Evolutionary conservation across 805 yeast species (phyloP), one percentile per base, ranked within the genome.

Genomic region (Naumovozyma dairenensis): DNA sequence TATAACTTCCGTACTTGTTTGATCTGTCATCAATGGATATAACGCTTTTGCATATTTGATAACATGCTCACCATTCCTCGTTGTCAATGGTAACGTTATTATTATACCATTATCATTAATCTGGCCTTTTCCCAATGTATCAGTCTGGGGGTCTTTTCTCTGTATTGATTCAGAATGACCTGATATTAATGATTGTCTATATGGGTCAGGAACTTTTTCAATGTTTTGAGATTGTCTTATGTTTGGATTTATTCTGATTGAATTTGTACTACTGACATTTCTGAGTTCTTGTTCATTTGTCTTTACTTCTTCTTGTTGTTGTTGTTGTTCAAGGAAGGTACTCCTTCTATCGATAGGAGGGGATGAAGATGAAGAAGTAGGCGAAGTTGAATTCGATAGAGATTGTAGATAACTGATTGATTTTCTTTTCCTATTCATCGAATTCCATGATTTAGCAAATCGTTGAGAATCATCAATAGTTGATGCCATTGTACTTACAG

Each of bases 361-460:
- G 6, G n/a, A 10, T 24, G 8, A 14, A 24, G 26, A 24, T 10
- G 14, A 6, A 8, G 26, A 16, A 3, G 15, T 5, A 6, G n/a
- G 16, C 12, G 18, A 25, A 6, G 33, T 20, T 12, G 33, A 12
- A 16, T 29, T 20, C 15, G 34, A 16, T 16, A 39, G 32, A 16
- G 37, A 36, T 20, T 44, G 42, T 16, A 48, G 34, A 21, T 49
- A 42, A 32, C 45, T 46, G 38, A 51, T 39, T 3, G 57, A 56
- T 38, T 54, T 56, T 14, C 59, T 35, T 32, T 51, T 52, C 38
- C 60, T 49, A 34, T 53, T 51, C 6, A 49, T 43, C 4, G 59
- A 55, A 31, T 56, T 56, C 61, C 61, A 56, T 5, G 61, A 56
- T 35, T 55, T 53, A 4, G 55, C 58, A 42, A 53, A 53, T 20